Percentiles rank a stretch among this genome's conserved stretches.
phyloP scores from a whole-genome alignment of 306 rosid genomes.

The Trichosanthes cucumerina region DNA sequence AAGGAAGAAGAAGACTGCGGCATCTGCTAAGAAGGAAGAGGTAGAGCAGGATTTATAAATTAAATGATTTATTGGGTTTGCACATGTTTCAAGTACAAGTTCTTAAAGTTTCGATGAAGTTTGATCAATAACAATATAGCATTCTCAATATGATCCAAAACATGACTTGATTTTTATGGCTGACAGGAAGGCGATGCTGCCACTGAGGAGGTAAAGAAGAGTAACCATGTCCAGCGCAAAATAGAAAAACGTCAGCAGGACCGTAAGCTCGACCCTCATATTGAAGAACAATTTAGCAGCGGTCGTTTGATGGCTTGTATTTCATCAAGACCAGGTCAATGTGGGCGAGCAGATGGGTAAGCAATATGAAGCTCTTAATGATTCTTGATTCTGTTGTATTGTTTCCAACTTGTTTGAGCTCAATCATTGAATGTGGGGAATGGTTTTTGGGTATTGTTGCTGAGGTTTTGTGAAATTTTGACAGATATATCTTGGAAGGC shows the following conservation, averaged over 20 bases:
- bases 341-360: slow-evolving; percentile 11
- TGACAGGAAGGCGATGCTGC: slow-evolving; percentile 7
- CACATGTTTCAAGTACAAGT: neutral
- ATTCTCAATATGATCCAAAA: neutral
- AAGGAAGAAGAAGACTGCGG: neutral
- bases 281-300: slow-evolving; percentile 4
- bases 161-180: neutral
- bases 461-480: neutral
- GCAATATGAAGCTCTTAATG: neutral
- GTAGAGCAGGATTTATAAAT: neutral
- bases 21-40: slow-evolving; percentile 8
- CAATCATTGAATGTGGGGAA: neutral
- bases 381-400: neutral
- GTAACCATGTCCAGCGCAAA: slow-evolving; percentile 7
- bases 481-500: slow-evolving; percentile 7
- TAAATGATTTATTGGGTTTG: neutral
- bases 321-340: slow-evolving; percentile 4
- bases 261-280: neutral
- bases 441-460: neutral
- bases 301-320: slow-evolving; percentile 11
- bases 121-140: neutral
- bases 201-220: slow-evolving; percentile 1
- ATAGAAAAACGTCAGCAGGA: slow-evolving; percentile 7
- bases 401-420: neutral
- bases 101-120: neutral